Evolutionary conservation across 768 basidiomycete species (phyloP).

Genomic region (Phallus indusiatus): DNA sequence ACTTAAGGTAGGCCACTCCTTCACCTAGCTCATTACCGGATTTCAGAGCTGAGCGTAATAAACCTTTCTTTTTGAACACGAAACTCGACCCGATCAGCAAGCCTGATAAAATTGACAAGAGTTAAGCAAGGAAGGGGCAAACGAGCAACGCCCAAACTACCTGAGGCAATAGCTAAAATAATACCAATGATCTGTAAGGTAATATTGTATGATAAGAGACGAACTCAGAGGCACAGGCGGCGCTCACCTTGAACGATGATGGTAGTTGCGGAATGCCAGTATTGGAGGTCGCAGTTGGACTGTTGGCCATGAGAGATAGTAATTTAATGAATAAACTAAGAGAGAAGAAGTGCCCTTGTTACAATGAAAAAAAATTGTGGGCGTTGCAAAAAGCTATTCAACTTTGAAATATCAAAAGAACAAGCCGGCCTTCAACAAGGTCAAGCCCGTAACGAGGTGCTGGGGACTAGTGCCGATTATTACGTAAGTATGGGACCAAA

Average conservation of each 20-base stretch:
- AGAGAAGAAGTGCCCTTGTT: neutral
- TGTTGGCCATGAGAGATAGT: neutral
- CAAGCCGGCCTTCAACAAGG: neutral
- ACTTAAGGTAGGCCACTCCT: conserved; percentile 23
- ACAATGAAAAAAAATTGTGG: neutral
- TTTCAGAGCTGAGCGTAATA: conserved; percentile 19
- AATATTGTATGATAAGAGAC: neutral
- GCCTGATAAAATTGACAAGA: conserved; percentile 26
- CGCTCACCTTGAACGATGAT: neutral
- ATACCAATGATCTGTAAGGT: conserved; percentile 18
- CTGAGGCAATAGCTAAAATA: conserved; percentile 21
- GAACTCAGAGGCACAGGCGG: neutral
- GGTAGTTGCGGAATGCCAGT: neutral
- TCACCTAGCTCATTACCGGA: conserved; percentile 24
- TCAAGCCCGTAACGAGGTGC: neutral
- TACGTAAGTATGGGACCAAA: neutral
- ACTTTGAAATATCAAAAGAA: neutral
- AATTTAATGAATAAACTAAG: neutral
- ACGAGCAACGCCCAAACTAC: neutral
- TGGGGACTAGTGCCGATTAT: neutral
- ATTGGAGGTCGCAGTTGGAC: neutral
- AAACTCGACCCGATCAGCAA: conserved; percentile 41
- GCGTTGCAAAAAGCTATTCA: neutral
- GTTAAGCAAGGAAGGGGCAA: neutral
- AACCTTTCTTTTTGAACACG: conserved; percentile 51